A percentile compares a stretch with the other conserved stretches of the same genome.
These are phyloP conservation scores for Biancaea sappan DNA, from an alignment of 306 rosid species.

Conservation along the genomic window DNA sequence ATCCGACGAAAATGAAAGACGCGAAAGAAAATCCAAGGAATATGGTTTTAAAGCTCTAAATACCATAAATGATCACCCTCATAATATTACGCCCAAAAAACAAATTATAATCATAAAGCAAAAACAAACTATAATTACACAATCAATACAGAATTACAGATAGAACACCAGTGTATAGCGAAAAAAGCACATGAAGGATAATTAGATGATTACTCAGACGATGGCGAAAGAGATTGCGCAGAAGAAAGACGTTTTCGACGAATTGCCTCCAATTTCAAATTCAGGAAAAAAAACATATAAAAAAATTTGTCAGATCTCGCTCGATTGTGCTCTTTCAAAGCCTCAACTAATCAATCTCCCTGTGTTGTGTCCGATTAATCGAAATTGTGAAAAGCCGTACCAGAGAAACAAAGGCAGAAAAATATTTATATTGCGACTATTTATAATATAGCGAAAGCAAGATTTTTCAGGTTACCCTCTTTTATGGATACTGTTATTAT, in stretches of 20 bases:
- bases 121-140: neutral
- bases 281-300: neutral
- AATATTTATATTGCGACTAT: conserved; percentile 27
- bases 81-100: conserved; percentile 25
- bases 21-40: neutral
- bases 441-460: neutral
- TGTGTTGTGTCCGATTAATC: conserved; percentile 3
- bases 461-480: conserved; percentile 37
- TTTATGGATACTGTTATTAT: conserved; percentile 35
- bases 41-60: conserved; percentile 23
- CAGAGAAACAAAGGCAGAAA: conserved; percentile 24
- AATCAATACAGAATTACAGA: neutral
- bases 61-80: conserved; percentile 29
- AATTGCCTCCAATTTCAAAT: conserved; percentile 53
- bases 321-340: conserved; percentile 8
- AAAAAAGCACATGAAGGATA: neutral
- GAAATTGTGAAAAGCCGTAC: conserved; percentile 1
- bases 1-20: conserved; percentile 23
- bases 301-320: conserved; percentile 52
- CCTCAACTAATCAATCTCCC: conserved; percentile 36
- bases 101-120: neutral
- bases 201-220: conserved; percentile 43
- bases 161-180: conserved; percentile 24
- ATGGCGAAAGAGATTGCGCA: conserved; percentile 33
- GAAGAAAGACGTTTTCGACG: conserved; percentile 47